Conservation (phyloP, 1,139 yeast genomes). For the Pneumocystis canis region DNA sequence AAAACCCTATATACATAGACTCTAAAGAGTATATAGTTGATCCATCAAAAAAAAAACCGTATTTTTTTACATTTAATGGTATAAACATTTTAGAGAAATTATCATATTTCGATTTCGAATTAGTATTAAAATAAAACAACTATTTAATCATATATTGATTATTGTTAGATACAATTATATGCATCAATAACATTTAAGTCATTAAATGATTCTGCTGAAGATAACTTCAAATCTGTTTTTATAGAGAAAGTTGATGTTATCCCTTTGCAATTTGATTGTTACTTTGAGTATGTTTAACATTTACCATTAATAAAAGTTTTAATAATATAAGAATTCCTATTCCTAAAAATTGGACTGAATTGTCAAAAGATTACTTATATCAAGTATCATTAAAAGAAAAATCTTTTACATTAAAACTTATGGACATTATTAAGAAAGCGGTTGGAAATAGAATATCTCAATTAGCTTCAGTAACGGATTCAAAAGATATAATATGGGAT, state of each 20-base stretch:
- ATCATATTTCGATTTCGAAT: background rate
- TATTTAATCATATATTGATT: slow-evolving; percentile 49
- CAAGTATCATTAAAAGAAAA: background rate
- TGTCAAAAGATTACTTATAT: background rate
- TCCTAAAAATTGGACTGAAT: background rate
- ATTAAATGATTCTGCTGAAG: slow-evolving; percentile 64
- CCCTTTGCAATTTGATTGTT: slow-evolving; percentile 20
- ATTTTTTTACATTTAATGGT: slow-evolving; percentile 39
- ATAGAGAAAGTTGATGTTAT: slow-evolving; percentile 44
- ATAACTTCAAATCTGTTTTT: slow-evolving; percentile 76
- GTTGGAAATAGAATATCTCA: background rate
- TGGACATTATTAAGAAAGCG: background rate
- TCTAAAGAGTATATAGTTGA: slow-evolving; percentile 26
- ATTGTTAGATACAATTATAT: slow-evolving; percentile 53
- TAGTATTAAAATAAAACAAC: background rate
- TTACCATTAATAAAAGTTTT: background rate
- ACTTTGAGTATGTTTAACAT: background rate
- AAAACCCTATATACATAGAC: slow-evolving; percentile 20
- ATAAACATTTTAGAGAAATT: background rate
- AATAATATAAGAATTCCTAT: background rate
- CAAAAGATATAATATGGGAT: slow-evolving; percentile 26
- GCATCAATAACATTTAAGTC: slow-evolving; percentile 56
- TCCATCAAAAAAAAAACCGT: slow-evolving; percentile 72
- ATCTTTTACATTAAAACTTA: background rate
- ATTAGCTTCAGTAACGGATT: slow-evolving; percentile 37